Conservation (phyloP, 768 basidiomycete genomes). For the Termitomyces sp. region DNA sequence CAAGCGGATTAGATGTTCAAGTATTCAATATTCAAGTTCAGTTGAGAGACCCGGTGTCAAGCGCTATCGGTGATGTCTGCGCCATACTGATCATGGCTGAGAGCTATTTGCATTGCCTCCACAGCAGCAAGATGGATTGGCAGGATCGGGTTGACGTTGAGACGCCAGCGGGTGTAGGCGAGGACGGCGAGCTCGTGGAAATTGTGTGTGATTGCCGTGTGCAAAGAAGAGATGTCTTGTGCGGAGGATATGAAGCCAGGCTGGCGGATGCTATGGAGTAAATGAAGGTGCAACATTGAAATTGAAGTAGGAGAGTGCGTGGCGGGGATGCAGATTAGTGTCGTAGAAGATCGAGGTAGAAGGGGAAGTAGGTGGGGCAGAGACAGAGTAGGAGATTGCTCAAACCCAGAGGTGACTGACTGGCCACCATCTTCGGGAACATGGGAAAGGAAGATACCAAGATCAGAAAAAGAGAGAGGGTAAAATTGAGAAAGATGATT, state of each 20-base stretch:
- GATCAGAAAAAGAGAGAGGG: constrained; percentile 29
- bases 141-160: constrained; percentile 48
- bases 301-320: constrained; percentile 39
- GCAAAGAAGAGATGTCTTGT: constrained; percentile 28
- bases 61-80: constrained; percentile 7
- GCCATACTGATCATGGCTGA: constrained; percentile 30
- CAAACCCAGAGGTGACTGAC: constrained; percentile 12
- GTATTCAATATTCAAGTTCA: background rate
- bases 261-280: constrained; percentile 45
- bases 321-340: constrained; percentile 54
- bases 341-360: constrained; percentile 54
- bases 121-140: constrained; percentile 77
- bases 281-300: constrained; percentile 59
- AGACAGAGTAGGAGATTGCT: background rate
- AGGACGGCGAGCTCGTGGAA: constrained; percentile 71
- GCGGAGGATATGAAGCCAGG: constrained; percentile 23
- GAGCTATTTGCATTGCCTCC: constrained; percentile 52
- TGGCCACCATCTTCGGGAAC: constrained; percentile 29
- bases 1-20: background rate
- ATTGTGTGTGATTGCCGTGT: constrained; percentile 60
- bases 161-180: constrained; percentile 44
- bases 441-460: constrained; percentile 32
- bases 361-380: constrained; percentile 37
- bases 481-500: constrained; percentile 39
- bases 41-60: background rate